Conservation (phyloP, 768 basidiomycete species). For the Russula virescens region DNA sequence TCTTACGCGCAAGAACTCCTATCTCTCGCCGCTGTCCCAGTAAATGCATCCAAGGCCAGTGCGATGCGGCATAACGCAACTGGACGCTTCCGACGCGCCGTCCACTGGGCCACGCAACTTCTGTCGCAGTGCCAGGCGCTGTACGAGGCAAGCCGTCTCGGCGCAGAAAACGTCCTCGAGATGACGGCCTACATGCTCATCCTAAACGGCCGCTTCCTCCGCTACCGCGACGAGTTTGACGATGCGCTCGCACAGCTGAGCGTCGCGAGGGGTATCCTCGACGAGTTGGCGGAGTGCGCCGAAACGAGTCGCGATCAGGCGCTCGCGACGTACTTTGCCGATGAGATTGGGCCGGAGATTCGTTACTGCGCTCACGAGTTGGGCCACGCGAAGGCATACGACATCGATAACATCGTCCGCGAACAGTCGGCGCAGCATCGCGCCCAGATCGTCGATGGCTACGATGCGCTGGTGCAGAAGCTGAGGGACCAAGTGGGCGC, state of each 20-base stretch:
- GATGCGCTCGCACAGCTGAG: constrained; percentile 70
- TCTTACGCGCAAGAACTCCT: constrained; percentile 80
- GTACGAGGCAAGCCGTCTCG: constrained; percentile 46
- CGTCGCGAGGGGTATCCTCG: constrained; percentile 69
- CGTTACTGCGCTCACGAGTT: constrained; percentile 89
- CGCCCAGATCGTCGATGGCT: constrained; percentile 58
- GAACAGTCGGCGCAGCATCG: constrained; percentile 55
- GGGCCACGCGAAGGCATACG: constrained; percentile 72
- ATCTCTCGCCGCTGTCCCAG: constrained; percentile 41
- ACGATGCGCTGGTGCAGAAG: constrained; percentile 46
- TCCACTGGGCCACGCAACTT: constrained; percentile 72
- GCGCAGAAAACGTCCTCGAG: constrained; percentile 58
- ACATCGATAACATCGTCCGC: constrained; percentile 66
- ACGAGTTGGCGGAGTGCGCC: constrained; percentile 56
- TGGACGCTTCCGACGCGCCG: constrained; percentile 72
- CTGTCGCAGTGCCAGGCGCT: constrained; percentile 67
- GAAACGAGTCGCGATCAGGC: constrained; percentile 82
- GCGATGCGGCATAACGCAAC: constrained; percentile 69
- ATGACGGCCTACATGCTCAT: constrained; percentile 73
- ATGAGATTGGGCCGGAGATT: constrained; percentile 87
- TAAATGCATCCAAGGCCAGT: constrained; percentile 37
- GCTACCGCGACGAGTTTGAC: constrained; percentile 69
- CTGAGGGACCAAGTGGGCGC: constrained; percentile 43
- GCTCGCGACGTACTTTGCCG: constrained; percentile 73
- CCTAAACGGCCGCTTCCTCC: constrained; percentile 76